Evolutionary conservation across 2,329 filamentous ascomycete species (phyloP), one percentile per base, ranked within the genome.

Genomic region (Teratosphaeriaceae sp.): DNA sequence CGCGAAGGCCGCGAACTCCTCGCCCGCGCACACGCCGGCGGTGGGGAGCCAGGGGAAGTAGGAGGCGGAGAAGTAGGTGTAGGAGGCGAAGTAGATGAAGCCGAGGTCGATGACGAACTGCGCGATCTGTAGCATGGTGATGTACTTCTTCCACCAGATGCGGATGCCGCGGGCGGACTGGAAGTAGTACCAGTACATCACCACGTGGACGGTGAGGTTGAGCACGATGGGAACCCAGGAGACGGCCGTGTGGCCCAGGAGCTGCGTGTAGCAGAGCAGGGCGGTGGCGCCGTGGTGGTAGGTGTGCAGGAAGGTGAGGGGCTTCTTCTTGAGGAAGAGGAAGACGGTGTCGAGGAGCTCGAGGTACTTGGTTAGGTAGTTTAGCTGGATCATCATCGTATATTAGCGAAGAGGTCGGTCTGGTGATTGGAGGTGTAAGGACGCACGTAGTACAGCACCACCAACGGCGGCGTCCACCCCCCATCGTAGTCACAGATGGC

Each of bases 131-230:
- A 96, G 84, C 63, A 89, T 86, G 58, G 90, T 97, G 65, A 97
- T 94, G 84, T 90, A 97, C 73, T 96, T 88, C 84, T 97, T 97
- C 90, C 90, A 97, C 89, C 89, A 96, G 71, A 96, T 92, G 61
- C 83, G 84, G 68, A 97, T 80, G 56, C 92, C 92, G 57, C 90
- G 88, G 43, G 90, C 89, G 63, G 87, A 90, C 78, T 97, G 90
- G 83, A 97, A 97, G 80, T 97, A 97, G 82, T 97, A 97, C 89
- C 89, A 96, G 83, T 97, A 97, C 90, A 97, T 97, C 65, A 96
- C 85, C 46, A 97, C 90, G 72, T 97, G 90, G 43, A 97, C 90
- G 51, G 80, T 80, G 62, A 97, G 72, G 78, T 97, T 97, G 58
- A 97, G 80, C 42, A 80, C 84, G 65, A 97, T 97, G 50, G 84